phyloP scores from a whole-genome alignment of 2,329 filamentous ascomycete genomes.

The Aspergillus alliaceus region DNA sequence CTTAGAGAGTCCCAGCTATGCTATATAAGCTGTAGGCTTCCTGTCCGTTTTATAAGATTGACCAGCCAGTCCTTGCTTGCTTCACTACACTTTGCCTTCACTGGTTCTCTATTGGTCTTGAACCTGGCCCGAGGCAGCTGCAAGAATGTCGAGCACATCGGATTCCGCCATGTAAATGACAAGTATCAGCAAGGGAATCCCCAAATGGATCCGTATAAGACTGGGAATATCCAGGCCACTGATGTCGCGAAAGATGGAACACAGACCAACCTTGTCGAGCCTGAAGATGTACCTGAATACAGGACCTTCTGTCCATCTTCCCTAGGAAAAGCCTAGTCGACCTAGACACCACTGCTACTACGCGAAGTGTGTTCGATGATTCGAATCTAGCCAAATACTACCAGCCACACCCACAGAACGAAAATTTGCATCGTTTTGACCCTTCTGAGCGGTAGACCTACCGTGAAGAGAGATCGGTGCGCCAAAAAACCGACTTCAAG shows the following conservation, averaged over 20 bases:
- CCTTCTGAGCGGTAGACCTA: constrained; percentile 30
- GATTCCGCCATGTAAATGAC: background rate
- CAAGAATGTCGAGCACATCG: background rate
- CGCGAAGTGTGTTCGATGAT: background rate
- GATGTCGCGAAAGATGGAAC: background rate
- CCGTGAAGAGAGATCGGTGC: constrained; percentile 24
- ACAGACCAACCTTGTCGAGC: background rate
- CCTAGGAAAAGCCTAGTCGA: background rate
- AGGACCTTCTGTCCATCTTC: background rate
- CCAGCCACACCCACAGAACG: constrained; percentile 23
- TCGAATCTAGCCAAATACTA: background rate
- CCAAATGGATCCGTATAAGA: background rate
- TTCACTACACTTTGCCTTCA: background rate
- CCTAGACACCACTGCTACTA: background rate
- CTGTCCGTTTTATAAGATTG: background rate
- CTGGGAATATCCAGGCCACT: background rate
- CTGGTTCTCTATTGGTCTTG: background rate
- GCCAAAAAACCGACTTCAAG: constrained; percentile 31
- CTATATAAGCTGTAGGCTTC: background rate
- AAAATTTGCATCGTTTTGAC: constrained; percentile 41
- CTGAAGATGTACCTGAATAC: background rate
- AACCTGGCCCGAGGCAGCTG: background rate
- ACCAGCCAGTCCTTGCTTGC: background rate
- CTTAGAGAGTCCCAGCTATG: background rate
- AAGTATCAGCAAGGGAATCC: background rate